Evolutionary conservation across 371 early-diverging fungal genomes (phyloP), one percentile per base, ranked within the genome.

Genomic region (Globomyces sp.): DNA sequence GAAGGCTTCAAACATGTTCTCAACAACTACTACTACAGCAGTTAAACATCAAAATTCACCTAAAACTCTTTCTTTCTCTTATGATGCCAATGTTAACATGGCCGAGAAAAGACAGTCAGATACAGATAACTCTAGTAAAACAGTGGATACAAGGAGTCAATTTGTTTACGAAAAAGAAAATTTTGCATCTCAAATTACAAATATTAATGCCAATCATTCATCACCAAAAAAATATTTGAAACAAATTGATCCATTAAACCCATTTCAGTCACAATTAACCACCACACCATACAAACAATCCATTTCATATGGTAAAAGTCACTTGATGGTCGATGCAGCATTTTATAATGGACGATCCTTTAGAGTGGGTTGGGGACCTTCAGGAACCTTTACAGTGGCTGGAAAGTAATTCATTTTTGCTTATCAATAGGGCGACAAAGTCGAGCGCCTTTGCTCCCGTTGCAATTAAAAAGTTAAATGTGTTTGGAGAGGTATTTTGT

Each of bases 331-430:
- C 2, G 89, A 90, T 75, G 87, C 89, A 2, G 89, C 91, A 0
- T 64, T 90, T 46, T 78, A 77, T 76, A 85, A 90, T 85, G 87
- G 86, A 9, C 84, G 90, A 40, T 83, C 85, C 53, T 91, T 83
- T 67, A 79, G 91, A 42, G 91, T 87, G 0, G 88, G 91, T 0
- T 92, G 90, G 87, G 92, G 89, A 0, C 86, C 86, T 0, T 80
- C 79, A 60, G 91, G 90, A n/a, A 62, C 66, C 49, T 74, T 91
- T 44, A 84, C 86, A 2, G 62, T 80, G 80, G 66, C 44, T 72
- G 24, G 24, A 24, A 24, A 24, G 24, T 24, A 24, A 24, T 24
- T 24, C 24, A 24, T 24, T 24, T 24, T 24, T 24, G 24, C 24
- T 24, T 24, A 24, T 24, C 24, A 24, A 24, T 24, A 24, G 24